Conservation (phyloP, 2,329 filamentous ascomycete species). For the Amauroascus niger region DNA sequence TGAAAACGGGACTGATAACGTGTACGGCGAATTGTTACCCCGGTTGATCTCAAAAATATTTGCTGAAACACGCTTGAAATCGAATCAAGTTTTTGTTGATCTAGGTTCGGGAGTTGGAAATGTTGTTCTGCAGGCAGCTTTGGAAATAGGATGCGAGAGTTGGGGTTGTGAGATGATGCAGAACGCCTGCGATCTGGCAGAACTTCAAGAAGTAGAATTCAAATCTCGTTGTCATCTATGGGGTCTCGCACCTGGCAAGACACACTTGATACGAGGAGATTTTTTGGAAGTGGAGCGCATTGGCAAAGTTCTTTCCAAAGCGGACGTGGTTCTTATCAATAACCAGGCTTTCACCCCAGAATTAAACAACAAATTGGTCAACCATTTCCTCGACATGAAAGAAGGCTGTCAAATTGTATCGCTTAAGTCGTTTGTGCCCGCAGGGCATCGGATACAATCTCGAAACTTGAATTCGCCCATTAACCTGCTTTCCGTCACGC, state of each 20-base stretch:
- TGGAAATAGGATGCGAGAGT: conserved; percentile 87
- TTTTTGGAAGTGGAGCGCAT: conserved; percentile 68
- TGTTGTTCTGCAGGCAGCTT: conserved; percentile 83
- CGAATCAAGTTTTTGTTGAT: conserved; percentile 81
- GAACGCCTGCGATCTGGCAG: conserved; percentile 73
- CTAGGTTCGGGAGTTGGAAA: conserved; percentile 94
- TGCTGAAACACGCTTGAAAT: conserved; percentile 65
- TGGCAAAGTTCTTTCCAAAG: conserved; percentile 62
- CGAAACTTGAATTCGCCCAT: conserved; percentile 71
- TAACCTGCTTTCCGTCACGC: conserved; percentile 68
- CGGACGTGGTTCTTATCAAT: conserved; percentile 95
- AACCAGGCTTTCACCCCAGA: conserved; percentile 90
- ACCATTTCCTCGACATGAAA: conserved; percentile 90
- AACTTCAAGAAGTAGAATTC: conserved; percentile 74
- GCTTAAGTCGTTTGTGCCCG: conserved; percentile 80
- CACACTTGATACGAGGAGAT: conserved; percentile 72
- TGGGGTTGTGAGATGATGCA: conserved; percentile 97
- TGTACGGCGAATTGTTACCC: conserved; percentile 86
- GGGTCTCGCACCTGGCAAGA: conserved; percentile 70
- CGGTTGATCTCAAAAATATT: conserved; percentile 78
- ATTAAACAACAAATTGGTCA: conserved; percentile 73
- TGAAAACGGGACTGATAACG: conserved; percentile 81
- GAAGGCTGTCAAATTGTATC: conserved; percentile 82
- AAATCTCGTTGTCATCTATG: conserved; percentile 75
- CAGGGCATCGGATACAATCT: conserved; percentile 62